A percentile compares a stretch with the other conserved stretches of the same genome.
Conservation (phyloP, 768 basidiomycete genomes). For the Mycena capillaripes region DNA sequence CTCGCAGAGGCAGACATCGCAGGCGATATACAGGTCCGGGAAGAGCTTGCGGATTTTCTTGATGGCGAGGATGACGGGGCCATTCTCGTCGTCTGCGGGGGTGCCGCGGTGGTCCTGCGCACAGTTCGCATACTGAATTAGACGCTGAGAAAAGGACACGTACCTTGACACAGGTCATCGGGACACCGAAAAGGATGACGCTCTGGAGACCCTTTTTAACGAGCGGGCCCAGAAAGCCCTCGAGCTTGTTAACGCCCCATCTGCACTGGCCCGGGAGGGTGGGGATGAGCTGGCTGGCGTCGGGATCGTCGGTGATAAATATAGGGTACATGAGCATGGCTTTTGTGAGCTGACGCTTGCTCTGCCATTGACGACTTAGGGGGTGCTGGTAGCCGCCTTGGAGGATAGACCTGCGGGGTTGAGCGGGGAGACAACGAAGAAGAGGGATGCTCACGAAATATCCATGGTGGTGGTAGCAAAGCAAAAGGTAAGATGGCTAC, state of each 20-base stretch:
- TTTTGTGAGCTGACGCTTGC: constrained; percentile 83
- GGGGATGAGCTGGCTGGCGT: constrained; percentile 83
- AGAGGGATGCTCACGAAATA: constrained; percentile 55
- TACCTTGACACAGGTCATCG: constrained; percentile 84
- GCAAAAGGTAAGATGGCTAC: neutral
- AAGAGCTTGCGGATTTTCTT: constrained; percentile 81
- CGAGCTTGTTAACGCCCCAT: constrained; percentile 97
- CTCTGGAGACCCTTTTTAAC: constrained; percentile 91
- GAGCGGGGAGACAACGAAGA: neutral
- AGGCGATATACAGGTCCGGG: constrained; percentile 90
- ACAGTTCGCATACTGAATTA: neutral
- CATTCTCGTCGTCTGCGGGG: constrained; percentile 89
- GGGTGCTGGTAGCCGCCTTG: constrained; percentile 97
- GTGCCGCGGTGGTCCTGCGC: constrained; percentile 85
- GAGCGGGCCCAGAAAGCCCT: constrained; percentile 87
- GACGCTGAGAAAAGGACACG: constrained; percentile 1
- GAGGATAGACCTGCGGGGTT: constrained; percentile 75
- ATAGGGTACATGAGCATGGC: constrained; percentile 99
- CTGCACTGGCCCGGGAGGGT: constrained; percentile 89
- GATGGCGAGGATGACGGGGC: constrained; percentile 96
- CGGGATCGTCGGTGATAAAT: constrained; percentile 95
- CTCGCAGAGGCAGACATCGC: constrained; percentile 99
- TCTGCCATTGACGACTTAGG: constrained; percentile 90
- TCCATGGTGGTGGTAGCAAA: constrained; percentile 49
- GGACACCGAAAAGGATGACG: constrained; percentile 96